These are phyloP conservation scores for Peltaster fructicola DNA, from an alignment of 2,329 filamentous ascomycete species.

Conservation along the genomic window DNA sequence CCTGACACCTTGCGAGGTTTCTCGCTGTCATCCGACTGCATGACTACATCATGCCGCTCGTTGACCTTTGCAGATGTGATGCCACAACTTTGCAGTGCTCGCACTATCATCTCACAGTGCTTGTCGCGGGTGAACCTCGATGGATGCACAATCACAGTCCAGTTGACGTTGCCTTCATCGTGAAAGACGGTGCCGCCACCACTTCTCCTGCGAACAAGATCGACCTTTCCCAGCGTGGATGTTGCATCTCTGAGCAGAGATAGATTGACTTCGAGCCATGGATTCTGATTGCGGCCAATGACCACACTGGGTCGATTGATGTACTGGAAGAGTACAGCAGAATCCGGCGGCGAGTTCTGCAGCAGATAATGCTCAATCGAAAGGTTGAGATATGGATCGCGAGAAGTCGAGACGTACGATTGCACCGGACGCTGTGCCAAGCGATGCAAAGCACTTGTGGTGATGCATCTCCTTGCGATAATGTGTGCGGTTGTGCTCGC, in stretches of 20 bases:
- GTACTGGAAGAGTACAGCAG: conserved; percentile 72
- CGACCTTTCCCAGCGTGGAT: conserved; percentile 23
- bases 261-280: conserved; percentile 82
- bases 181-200: conserved; percentile 93
- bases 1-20: conserved; percentile 62
- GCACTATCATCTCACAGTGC: conserved; percentile 83
- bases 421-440: conserved; percentile 23
- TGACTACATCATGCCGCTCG: conserved; percentile 79
- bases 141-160: conserved; percentile 73
- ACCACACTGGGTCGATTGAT: conserved; percentile 74
- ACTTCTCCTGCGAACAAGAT: conserved; percentile 65
- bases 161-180: conserved; percentile 85
- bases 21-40: conserved; percentile 38
- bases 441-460: conserved; percentile 8
- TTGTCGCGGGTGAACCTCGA: conserved; percentile 62
- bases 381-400: conserved; percentile 74
- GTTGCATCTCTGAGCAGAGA: conserved; percentile 35
- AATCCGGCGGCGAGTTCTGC: conserved; percentile 51
- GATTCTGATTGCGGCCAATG: conserved; percentile 93
- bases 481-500: conserved; percentile 5
- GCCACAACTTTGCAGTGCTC: conserved; percentile 50
- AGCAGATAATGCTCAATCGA: conserved; percentile 86
- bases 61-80: conserved; percentile 55
- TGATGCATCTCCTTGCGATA: conserved; percentile 9
- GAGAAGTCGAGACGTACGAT: conserved; percentile 33